Evolutionary conservation across 352 stramenopile genomes (phyloP).

Genomic region (Aphanomyces cochlioides): DNA sequence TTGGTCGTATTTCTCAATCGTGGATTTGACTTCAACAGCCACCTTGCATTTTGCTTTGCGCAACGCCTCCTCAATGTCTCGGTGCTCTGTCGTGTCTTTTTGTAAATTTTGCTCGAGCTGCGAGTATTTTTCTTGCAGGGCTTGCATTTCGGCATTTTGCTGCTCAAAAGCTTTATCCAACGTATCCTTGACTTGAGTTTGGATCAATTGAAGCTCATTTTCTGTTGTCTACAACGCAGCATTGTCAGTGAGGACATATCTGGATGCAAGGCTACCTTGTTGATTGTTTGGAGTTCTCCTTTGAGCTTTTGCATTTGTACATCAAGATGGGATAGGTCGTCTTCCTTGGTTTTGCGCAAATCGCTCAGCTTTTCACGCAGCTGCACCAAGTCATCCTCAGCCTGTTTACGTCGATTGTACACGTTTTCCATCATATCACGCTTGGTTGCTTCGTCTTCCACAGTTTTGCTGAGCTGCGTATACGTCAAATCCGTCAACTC

Average conservation of each 20-base stretch:
- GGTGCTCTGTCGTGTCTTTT: slow-evolving; percentile 78
- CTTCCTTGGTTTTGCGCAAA: slow-evolving; percentile 74
- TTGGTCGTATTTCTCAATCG: slow-evolving; percentile 74
- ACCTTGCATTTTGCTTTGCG: slow-evolving; percentile 82
- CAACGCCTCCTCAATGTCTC: slow-evolving; percentile 71
- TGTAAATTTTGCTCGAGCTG: slow-evolving; percentile 50
- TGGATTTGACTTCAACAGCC: slow-evolving; percentile 56
- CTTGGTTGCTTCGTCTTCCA: slow-evolving; percentile 83
- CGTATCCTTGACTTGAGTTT: slow-evolving; percentile 68
- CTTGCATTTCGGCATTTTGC: slow-evolving; percentile 76
- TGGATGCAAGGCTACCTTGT: slow-evolving; percentile 40
- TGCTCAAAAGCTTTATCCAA: slow-evolving; percentile 68
- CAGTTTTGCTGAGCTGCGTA: slow-evolving; percentile 69
- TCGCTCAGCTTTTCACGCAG: slow-evolving; percentile 77
- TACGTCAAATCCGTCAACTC: slow-evolving; percentile 81
- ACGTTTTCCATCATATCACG: slow-evolving; percentile 73
- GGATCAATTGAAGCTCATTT: slow-evolving; percentile 72
- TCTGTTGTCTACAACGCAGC: slow-evolving; percentile 41
- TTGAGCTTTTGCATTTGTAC: slow-evolving; percentile 78
- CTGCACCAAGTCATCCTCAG: slow-evolving; percentile 66
- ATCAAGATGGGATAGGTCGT: slow-evolving; percentile 75
- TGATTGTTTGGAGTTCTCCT: slow-evolving; percentile 67
- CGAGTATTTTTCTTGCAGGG: slow-evolving; percentile 52
- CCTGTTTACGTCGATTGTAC: slow-evolving; percentile 74
- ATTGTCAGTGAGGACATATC: background rate